Evolutionary conservation across 2,329 filamentous ascomycete species (phyloP).

Genomic region (Arthrobotrys megalospora): DNA sequence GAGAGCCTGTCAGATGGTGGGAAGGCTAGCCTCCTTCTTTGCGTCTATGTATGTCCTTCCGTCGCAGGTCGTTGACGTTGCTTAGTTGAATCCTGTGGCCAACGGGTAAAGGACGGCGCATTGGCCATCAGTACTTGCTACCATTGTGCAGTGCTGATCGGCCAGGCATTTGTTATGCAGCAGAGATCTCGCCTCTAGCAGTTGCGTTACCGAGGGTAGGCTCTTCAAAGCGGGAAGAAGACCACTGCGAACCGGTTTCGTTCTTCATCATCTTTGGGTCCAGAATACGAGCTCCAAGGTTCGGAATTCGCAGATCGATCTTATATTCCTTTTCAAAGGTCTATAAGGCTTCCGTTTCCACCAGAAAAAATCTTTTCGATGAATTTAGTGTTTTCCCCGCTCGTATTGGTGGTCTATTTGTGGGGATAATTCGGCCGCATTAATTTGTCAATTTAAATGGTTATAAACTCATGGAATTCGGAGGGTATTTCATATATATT

Average conservation of each 20-base stretch:
- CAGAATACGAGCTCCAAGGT: not conserved
- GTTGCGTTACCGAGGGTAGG: conserved; percentile 48
- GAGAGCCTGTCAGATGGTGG: conserved; percentile 31
- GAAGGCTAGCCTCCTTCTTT: conserved; percentile 2
- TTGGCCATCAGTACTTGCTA: not conserved
- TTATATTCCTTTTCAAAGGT: not conserved
- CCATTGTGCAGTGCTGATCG: conserved; percentile 11
- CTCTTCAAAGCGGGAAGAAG: not conserved
- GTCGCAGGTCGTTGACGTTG: not conserved
- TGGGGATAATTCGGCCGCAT: not conserved
- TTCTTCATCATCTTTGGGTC: not conserved
- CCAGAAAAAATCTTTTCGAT: no score
- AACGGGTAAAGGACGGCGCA: conserved; percentile 11
- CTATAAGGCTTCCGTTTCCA: no score
- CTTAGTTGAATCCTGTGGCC: not conserved
- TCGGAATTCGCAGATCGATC: conserved; percentile 3
- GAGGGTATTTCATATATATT: conserved; percentile 36
- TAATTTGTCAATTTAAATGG: conserved; percentile 10
- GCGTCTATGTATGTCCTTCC: conserved; percentile 13
- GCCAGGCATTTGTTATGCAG: conserved; percentile 38
- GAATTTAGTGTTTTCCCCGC: not conserved
- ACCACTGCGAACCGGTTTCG: conserved; percentile 3
- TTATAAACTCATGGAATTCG: not conserved
- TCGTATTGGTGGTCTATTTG: conserved; percentile 2
- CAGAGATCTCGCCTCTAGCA: conserved; percentile 50